These are phyloP conservation scores for Annona cherimola DNA, from an alignment of 164 flowering plant species.

Conservation along the genomic window DNA sequence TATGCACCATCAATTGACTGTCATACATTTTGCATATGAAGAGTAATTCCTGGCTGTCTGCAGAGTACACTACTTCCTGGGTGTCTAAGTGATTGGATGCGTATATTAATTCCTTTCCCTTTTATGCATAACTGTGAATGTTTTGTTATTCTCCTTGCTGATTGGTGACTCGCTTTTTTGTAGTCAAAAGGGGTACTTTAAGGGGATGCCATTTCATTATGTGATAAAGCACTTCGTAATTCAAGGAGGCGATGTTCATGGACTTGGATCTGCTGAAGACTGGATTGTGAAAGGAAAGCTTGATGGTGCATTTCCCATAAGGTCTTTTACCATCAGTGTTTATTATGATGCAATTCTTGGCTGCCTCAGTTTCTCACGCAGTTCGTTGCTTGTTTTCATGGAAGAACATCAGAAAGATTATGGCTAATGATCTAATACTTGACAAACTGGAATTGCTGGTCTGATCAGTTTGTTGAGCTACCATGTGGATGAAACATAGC, in stretches of 20 bases:
- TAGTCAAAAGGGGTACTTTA: conserved; percentile 90
- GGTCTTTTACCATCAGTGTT: conserved; percentile 32
- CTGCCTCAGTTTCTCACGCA: neutral
- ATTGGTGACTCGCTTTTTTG: conserved; percentile 19
- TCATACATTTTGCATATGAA: too few relatives aligned
- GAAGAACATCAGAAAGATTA: neutral
- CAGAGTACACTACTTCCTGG: neutral
- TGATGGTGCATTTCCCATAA: conserved; percentile 39
- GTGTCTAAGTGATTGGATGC: neutral
- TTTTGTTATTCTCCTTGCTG: neutral
- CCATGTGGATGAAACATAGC: neutral
- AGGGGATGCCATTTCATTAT: conserved; percentile 72
- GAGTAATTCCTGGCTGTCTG: too few relatives aligned
- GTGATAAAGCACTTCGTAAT: conserved; percentile 88
- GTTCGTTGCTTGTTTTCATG: neutral
- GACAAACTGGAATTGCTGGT: neutral
- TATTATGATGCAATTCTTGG: neutral
- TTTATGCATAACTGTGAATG: neutral
- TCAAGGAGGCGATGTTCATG: conserved; percentile 69
- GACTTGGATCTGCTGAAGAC: conserved; percentile 62
- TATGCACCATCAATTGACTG: too few relatives aligned
- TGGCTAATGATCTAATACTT: neutral
- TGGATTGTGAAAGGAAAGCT: conserved; percentile 73
- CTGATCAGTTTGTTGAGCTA: neutral
- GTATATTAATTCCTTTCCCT: neutral